Conservation (phyloP, 176 grass and related monocot species). For the Stipa capillata region DNA sequence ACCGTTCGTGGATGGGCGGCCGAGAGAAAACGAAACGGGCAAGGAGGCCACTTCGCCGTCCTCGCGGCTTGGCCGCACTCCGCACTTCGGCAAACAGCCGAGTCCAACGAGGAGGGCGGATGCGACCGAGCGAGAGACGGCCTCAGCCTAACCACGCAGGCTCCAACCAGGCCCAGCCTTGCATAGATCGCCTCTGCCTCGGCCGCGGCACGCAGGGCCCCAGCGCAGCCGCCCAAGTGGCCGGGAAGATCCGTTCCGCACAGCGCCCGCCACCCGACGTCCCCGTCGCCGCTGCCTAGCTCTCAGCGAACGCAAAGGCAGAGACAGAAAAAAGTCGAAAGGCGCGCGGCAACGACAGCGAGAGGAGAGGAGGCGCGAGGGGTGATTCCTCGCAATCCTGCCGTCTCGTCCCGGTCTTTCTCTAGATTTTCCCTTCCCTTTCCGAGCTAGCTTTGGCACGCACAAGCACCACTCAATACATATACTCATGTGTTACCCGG, state of each 20-base stretch:
- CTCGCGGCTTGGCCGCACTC: not conserved
- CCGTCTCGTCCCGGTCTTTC: not conserved
- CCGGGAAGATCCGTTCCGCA: not conserved
- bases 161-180: not conserved
- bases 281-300: conserved; percentile 13
- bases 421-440: not conserved
- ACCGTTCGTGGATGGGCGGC: not conserved
- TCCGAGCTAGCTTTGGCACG: not conserved
- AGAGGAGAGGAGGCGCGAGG: not conserved
- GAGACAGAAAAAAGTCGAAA: not conserved
- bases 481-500: not conserved
- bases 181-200: too few relatives aligned
- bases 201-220: not conserved
- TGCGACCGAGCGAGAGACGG: not conserved
- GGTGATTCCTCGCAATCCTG: not conserved
- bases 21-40: not conserved
- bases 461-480: not conserved
- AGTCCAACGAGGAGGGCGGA: not conserved
- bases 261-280: not conserved
- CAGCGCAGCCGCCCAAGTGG: not conserved
- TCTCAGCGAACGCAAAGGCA: conserved; percentile 3
- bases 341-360: not conserved
- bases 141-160: not conserved
- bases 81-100: not conserved
- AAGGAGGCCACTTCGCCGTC: not conserved